Percentiles rank a stretch among this genome's conserved stretches.
phyloP scores from a whole-genome alignment of 345 rosid genomes.

The Adansonia digitata region DNA sequence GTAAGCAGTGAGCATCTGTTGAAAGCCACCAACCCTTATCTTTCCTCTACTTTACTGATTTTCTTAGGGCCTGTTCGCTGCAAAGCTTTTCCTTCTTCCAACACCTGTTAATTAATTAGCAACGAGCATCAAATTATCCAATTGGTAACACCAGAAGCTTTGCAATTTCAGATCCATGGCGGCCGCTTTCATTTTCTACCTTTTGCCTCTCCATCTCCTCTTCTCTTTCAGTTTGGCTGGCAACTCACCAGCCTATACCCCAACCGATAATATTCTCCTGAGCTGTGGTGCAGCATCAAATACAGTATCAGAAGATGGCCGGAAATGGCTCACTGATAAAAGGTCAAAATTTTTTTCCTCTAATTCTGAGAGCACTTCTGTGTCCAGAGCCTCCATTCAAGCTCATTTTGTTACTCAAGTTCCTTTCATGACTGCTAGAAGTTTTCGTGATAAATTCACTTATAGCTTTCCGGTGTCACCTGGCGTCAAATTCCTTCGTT shows the following conservation, averaged over 20 bases:
- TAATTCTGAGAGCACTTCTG: background rate
- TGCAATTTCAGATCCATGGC: background rate
- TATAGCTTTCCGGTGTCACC: constrained; percentile 20
- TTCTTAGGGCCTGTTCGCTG: background rate
- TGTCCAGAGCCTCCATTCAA: background rate
- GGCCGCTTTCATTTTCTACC: background rate
- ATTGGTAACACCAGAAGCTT: background rate
- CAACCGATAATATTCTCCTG: constrained; percentile 7
- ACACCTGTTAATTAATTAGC: background rate
- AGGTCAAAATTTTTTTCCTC: background rate
- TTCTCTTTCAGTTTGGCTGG: background rate
- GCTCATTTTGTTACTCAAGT: background rate
- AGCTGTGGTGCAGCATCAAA: constrained; percentile 5
- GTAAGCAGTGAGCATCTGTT: background rate
- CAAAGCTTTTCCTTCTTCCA: background rate
- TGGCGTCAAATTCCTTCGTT: constrained; percentile 23
- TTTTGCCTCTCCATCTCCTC: background rate
- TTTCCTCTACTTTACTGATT: background rate
- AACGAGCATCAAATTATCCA: background rate
- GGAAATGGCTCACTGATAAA: background rate
- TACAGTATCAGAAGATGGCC: background rate
- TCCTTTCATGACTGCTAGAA: constrained; percentile 20
- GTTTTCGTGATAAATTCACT: constrained; percentile 17
- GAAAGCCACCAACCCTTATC: background rate
- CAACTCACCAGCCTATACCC: background rate